These are phyloP conservation scores for Pseudogymnoascus sp. DNA, from an alignment of 2,329 filamentous ascomycete species.

Conservation along the genomic window DNA sequence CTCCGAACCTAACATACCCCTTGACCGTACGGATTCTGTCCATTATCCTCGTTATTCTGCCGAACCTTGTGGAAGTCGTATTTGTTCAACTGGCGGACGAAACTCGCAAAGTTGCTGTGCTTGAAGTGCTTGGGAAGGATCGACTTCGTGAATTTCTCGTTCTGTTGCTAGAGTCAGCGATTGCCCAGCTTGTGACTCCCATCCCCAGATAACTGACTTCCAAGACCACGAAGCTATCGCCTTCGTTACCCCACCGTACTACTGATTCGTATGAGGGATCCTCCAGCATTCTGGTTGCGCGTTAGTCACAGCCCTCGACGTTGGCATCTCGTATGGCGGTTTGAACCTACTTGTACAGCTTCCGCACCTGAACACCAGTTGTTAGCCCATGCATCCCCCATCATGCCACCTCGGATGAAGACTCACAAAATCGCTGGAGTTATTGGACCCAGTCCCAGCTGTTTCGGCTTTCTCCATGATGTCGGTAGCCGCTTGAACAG, in stretches of 20 bases:
- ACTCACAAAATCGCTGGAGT: constrained; percentile 93
- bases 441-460: constrained; percentile 47
- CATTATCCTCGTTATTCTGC: constrained; percentile 79
- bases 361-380: constrained; percentile 70
- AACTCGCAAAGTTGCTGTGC: constrained; percentile 96
- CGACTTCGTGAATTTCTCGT: constrained; percentile 95
- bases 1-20: constrained; percentile 47
- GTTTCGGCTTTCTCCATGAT: constrained; percentile 28
- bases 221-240: constrained; percentile 92
- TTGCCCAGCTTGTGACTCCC: not conserved
- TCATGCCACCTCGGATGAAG: constrained; percentile 11
- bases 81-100: constrained; percentile 91
- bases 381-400: constrained; percentile 17
- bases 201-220: constrained; percentile 57
- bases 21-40: constrained; percentile 70
- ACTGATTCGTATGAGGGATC: constrained; percentile 88
- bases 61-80: constrained; percentile 98
- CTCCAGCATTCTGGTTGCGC: constrained; percentile 75
- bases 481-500: not conserved
- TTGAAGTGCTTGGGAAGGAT: constrained; percentile 98
- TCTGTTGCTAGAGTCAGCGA: constrained; percentile 44
- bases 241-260: constrained; percentile 90
- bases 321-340: constrained; percentile 9
- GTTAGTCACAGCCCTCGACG: constrained; percentile 26
- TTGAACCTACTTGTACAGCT: constrained; percentile 80